phyloP scores from a whole-genome alignment of 73 alveolate species.

The Strombidium stylifer region DNA sequence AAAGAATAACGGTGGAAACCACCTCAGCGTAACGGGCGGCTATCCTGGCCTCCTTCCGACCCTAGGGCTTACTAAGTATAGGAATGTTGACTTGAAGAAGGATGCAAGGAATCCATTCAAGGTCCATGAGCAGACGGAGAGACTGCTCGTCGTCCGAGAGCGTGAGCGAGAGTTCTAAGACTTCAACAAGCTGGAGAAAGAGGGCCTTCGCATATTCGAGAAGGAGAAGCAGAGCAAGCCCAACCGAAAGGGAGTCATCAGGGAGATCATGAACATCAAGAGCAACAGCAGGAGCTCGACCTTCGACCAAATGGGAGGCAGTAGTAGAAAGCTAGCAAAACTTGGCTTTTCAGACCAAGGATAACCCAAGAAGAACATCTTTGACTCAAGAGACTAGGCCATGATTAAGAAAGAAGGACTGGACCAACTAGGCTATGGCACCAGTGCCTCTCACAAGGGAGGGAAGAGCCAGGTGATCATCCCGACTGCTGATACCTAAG shows the following conservation, averaged over 20 bases:
- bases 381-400: slow-evolving; percentile 7
- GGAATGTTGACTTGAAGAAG: no score
- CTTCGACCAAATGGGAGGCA: neutral
- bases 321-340: neutral
- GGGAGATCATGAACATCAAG: slow-evolving; percentile 17
- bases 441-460: neutral
- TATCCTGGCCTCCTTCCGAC: no score
- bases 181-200: slow-evolving; percentile 8
- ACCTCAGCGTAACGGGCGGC: no score
- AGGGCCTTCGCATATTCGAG: slow-evolving; percentile 17
- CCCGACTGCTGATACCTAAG: neutral
- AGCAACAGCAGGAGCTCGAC: neutral
- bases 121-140: slow-evolving; percentile 29
- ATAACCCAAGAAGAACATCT: slow-evolving; percentile 4
- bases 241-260: slow-evolving; percentile 24
- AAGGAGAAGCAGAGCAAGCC: slow-evolving; percentile 11
- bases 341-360: slow-evolving; percentile 1
- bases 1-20: no score
- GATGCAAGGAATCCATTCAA: slow-evolving; percentile 42
- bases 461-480: no score
- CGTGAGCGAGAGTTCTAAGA: slow-evolving; percentile 26
- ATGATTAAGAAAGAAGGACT: slow-evolving; percentile 6
- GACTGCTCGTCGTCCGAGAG: slow-evolving; percentile 23
- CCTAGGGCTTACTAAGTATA: no score
- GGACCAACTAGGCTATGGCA: neutral